Base-by-base conservation (phyloP, 1,284 basidiomycete genomes). In the Cystobasidium slooffiae region DNA sequence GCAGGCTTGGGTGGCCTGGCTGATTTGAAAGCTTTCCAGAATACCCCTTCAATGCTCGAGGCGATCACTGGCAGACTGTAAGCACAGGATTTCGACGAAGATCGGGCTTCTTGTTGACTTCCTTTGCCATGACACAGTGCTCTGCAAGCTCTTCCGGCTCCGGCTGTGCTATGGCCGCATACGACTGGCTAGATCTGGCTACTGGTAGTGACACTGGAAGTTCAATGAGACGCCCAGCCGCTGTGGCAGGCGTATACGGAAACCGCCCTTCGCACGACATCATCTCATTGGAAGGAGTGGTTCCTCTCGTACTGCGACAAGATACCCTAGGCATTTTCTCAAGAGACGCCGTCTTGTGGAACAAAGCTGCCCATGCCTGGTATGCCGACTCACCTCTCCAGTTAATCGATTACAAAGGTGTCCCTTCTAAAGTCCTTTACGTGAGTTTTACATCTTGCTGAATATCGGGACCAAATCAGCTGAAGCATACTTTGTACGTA, bases 51-150 rank as follows among this genome's bases (percentile, higher is more conserved):
- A 55, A 55, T 20, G n/a, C 53, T n/a, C 53, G 53, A 55, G 53
- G 53, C 22, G 53, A 55, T 24, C 53, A 55, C 53, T 55, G 53
- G 53, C 53, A 55, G 24, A 55, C 53, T n/a, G 53, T 55, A 55
- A n/a, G n/a, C n/a, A n/a, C n/a, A n/a, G n/a, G n/a, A n/a, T n/a
- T n/a, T n/a, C n/a, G n/a, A n/a, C n/a, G n/a, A n/a, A n/a, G n/a
- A n/a, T n/a, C n/a, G n/a, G n/a, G n/a, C n/a, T n/a, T n/a, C n/a
- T n/a, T n/a, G n/a, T n/a, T n/a, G 14, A 55, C n/a, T 31, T 55
- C 2, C 12, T 4, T 55, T 24, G n/a, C 24, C 14, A 22, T 10
- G 12, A 10, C 10, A 12, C 53, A 55, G 53, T 55, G 53, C 53
- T 55, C 53, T 22, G 53, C 53, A 55, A 55, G 53, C 10, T 55